These are phyloP conservation scores for Spiraea crenata DNA, from an alignment of 331 rosid species.

Conservation along the genomic window DNA sequence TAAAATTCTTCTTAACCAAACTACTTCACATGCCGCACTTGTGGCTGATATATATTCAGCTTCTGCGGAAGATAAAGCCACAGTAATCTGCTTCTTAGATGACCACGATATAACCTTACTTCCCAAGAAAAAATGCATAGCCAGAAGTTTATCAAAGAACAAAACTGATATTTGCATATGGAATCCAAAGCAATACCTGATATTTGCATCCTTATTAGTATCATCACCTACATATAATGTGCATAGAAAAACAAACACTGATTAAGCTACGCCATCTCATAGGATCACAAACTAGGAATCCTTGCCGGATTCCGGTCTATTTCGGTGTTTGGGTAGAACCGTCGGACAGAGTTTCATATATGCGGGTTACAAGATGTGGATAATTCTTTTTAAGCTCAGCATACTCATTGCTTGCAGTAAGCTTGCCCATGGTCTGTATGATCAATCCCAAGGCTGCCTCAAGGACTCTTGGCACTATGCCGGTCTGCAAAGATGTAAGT, in stretches of 20 bases:
- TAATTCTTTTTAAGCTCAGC: constrained; percentile 57
- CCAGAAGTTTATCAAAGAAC: too few species aligned
- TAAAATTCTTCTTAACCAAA: background rate
- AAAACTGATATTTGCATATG: too few species aligned
- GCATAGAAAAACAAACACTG: too few species aligned
- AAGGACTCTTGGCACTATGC: constrained; percentile 54
- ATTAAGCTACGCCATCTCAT: too few species aligned
- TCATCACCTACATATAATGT: too few species aligned
- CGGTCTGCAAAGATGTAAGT: constrained; percentile 67
- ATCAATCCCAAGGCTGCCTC: constrained; percentile 58
- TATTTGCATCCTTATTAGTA: background rate
- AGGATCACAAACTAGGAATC: background rate
- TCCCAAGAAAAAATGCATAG: background rate
- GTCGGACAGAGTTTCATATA: constrained; percentile 65
- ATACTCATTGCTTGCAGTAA: constrained; percentile 57
- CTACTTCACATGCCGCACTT: background rate
- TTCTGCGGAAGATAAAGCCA: background rate
- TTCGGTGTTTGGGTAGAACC: constrained; percentile 17
- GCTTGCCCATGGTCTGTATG: constrained; percentile 60
- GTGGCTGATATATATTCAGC: background rate
- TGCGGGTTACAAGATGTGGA: constrained; percentile 72
- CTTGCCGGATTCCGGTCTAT: constrained; percentile 15
- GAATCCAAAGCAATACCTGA: background rate
- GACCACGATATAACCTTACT: background rate
- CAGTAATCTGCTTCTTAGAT: background rate